Evolutionary conservation across 441 rosid genomes (phyloP), one percentile per base, ranked within the genome.

Genomic region (Biscutella auriculata): DNA sequence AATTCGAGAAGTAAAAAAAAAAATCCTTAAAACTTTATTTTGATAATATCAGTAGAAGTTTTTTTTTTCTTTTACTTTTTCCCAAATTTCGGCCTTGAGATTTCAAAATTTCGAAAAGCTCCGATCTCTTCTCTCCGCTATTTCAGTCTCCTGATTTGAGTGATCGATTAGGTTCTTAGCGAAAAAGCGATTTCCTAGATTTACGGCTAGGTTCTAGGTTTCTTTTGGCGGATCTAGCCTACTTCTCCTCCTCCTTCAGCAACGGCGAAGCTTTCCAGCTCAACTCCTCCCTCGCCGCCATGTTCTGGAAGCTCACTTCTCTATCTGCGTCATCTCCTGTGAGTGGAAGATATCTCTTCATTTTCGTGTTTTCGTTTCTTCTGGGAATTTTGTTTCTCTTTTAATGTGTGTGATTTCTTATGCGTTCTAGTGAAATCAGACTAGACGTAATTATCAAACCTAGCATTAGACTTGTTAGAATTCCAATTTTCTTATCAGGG

Each of bases 251-350:
- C 35, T 2, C 51, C 29, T 62, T 16, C 44, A 70, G 66, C 57
- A 45, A 48, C 60, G 65, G 50, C 43, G 50, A 69, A 69, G 60
- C 62, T 62, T 45, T 17, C 1, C 34, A 42, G 47, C 30, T 19
- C 27, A 4, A 9, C 16, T 59, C 33, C 17, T 57, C 51, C 13
- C 29, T 49, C 50, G 48, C 60, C 53, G 65, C 48, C 63, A 89
- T 89, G 95, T 89, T 89, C 35, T 89, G 95, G 97, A 84, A 87
- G 82, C 93, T 89, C 66, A 71, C 91, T 6, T 57, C 88, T 69
- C 79, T 89, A 65, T 82, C 97, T 33, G 74, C 93, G 6, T 79
- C 97, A 19, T 89, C 93, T 67, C 88, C 95, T 25, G 97, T 89
- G 57, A 84, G 91, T 73, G 56, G 8, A 27, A 40, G 30, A 57